These are phyloP conservation scores for Penicillium angulare DNA, from an alignment of 495 filamentous ascomycete species.

Conservation along the genomic window DNA sequence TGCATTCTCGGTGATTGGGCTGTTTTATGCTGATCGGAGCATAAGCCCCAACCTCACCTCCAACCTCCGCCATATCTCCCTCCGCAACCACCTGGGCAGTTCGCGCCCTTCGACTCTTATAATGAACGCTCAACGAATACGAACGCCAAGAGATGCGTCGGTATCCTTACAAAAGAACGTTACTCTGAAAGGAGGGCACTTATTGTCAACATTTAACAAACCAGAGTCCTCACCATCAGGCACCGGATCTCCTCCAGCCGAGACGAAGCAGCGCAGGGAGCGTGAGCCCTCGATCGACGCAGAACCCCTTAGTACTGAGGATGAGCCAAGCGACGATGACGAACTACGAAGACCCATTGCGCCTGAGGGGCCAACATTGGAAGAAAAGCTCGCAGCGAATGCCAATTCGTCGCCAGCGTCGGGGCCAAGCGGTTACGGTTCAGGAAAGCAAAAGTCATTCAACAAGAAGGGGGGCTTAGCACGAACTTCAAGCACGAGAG, in stretches of 20 bases:
- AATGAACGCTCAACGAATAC: conserved; percentile 20
- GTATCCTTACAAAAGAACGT: conserved; percentile 14
- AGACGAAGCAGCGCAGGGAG: conserved; percentile 22
- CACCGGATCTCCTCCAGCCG: conserved; percentile 32
- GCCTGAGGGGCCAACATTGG: neutral
- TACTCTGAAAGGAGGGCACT: neutral
- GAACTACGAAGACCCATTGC: no score
- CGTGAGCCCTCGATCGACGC: conserved; percentile 1
- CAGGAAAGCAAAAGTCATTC: no score
- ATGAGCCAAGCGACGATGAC: no score
- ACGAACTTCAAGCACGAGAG: conserved; percentile 4
- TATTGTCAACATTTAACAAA: conserved; percentile 27
- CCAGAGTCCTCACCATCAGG: neutral
- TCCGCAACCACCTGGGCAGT: neutral
- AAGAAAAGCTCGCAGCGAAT: neutral
- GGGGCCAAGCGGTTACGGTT: no score
- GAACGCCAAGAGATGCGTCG: conserved; percentile 25
- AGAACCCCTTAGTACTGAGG: conserved; percentile 3
- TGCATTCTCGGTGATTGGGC: neutral
- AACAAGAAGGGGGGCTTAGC: neutral
- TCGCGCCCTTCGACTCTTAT: neutral
- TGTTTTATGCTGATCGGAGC: neutral
- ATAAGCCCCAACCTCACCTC: neutral
- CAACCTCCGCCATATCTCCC: neutral
- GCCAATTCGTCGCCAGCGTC: no score